A percentile compares a stretch with the other conserved stretches of the same genome.
Conservation (phyloP, 768 basidiomycete species). For the Pleurotus cornucopiae region DNA sequence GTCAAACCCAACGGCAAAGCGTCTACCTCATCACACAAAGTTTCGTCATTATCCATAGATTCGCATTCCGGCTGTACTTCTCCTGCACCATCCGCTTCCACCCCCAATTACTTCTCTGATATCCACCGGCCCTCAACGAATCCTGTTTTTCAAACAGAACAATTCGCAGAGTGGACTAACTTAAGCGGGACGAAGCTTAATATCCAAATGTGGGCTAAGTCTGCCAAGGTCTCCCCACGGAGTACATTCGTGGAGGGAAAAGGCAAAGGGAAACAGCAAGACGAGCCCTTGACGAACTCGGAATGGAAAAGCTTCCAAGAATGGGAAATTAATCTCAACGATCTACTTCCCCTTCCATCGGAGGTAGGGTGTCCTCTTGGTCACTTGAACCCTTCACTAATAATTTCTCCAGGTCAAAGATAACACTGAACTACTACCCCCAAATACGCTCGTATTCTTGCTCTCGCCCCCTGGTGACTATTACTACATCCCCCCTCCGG, state of each 20-base stretch:
- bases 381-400: conserved; percentile 11
- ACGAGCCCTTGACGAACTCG: conserved; percentile 11
- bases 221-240: conserved; percentile 21
- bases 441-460: conserved; percentile 68
- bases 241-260: conserved; percentile 23
- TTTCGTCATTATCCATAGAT: background rate
- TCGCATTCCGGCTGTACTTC: conserved; percentile 9
- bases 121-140: conserved; percentile 83
- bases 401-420: conserved; percentile 21
- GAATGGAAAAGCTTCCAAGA: conserved; percentile 65
- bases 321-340: conserved; percentile 60
- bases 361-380: conserved; percentile 43
- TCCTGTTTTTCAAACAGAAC: conserved; percentile 69
- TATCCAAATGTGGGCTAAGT: conserved; percentile 57
- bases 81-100: conserved; percentile 23
- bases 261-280: conserved; percentile 35
- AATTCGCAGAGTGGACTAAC: conserved; percentile 54
- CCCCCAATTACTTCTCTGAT: conserved; percentile 70
- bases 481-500: conserved; percentile 51
- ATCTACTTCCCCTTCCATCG: conserved; percentile 54
- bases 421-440: conserved; percentile 46
- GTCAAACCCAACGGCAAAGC: conserved; percentile 1
- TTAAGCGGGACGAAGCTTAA: conserved; percentile 47
- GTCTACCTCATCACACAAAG: background rate
- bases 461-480: conserved; percentile 57